Conservation (phyloP, 2,329 filamentous ascomycete genomes). For the Fusarium sp. region DNA sequence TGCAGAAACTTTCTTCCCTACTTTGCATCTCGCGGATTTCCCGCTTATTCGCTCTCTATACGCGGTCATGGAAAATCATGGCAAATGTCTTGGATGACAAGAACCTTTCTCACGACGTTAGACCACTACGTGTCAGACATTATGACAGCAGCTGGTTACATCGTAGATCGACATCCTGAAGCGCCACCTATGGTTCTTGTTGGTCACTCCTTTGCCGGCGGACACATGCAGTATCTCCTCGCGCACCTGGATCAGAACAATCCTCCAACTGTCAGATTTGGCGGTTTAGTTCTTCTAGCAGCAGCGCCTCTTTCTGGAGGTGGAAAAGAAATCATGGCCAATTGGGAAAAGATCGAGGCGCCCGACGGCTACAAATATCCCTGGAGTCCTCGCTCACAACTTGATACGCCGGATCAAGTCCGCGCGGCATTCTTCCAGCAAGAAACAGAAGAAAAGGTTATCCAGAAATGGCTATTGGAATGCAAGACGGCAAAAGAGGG, state of each 20-base stretch:
- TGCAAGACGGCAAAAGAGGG: background rate
- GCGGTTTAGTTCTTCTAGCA: background rate
- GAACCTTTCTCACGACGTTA: background rate
- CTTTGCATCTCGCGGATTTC: background rate
- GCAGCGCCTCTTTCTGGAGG: background rate
- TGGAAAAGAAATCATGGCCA: background rate
- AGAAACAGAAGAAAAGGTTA: too few species aligned
- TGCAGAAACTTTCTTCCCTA: background rate
- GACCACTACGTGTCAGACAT: background rate
- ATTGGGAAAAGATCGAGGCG: background rate
- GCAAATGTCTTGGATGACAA: background rate
- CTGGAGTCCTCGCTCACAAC: background rate
- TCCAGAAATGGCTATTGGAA: background rate
- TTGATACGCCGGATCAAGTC: background rate
- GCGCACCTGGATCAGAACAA: background rate
- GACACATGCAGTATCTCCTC: background rate
- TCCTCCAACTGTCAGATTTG: background rate
- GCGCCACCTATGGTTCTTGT: background rate
- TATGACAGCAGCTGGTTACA: background rate
- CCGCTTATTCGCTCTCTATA: background rate
- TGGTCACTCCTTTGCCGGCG: background rate
- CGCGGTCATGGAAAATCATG: background rate
- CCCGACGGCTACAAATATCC: background rate
- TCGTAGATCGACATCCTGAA: background rate
- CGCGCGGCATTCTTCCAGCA: too few species aligned